Conservation (phyloP, 73 alveolate genomes). For the Symbiodinium natans region DNA sequence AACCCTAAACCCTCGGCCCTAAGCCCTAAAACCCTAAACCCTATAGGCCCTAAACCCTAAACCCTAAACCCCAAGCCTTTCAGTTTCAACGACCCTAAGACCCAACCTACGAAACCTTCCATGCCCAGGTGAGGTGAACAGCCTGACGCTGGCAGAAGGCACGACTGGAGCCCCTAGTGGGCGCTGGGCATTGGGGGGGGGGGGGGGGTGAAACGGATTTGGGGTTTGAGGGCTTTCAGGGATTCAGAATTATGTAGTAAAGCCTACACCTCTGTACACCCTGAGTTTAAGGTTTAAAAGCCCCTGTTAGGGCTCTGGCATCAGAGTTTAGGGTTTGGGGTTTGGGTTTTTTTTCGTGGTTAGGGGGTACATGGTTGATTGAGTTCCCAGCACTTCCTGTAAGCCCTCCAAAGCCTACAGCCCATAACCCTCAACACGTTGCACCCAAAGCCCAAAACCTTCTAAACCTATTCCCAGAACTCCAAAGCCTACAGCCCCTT, state of each 20-base stretch:
- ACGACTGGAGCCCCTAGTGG: neutral
- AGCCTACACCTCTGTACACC: no score
- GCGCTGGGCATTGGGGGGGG: neutral
- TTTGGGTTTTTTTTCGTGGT: no score
- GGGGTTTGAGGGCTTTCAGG: no score
- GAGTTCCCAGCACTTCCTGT: no score
- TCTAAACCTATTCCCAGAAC: neutral
- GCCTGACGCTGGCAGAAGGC: conserved; percentile 53
- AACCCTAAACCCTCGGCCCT: neutral
- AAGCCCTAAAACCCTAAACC: neutral
- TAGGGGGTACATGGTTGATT: no score
- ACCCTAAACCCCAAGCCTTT: neutral
- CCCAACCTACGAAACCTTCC: no score
- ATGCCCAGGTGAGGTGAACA: conserved; percentile 74
- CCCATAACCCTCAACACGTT: no score
- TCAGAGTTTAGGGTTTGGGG: no score
- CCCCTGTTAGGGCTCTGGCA: no score
- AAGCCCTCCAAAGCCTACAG: no score
- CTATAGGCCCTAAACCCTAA: neutral
- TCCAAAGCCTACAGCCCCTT: neutral
- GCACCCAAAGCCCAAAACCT: neutral
- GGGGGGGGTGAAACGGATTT: neutral
- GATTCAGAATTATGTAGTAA: no score
- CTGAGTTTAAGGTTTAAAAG: no score
- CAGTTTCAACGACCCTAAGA: neutral